Conservation (phyloP, 208 protist species). For the Phytomonas sp. region DNA sequence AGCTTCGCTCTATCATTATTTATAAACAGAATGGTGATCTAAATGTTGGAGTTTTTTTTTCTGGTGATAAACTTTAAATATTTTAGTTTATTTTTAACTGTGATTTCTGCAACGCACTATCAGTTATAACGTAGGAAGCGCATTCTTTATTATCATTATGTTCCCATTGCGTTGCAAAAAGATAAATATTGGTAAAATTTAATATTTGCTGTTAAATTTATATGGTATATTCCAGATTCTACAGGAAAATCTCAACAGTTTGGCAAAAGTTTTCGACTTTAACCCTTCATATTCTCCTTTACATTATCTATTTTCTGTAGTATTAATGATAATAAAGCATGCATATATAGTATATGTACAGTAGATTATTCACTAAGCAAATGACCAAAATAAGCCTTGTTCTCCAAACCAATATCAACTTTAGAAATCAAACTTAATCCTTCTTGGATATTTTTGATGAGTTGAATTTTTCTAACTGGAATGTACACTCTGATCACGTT, state of each 20-base stretch:
- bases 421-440: not conserved
- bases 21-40: not conserved
- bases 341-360: not conserved
- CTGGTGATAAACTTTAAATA: not conserved
- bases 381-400: not conserved
- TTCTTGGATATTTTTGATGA: not conserved
- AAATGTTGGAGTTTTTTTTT: not conserved
- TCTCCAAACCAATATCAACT: not conserved
- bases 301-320: not conserved
- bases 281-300: conserved; percentile 5
- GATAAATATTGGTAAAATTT: not conserved
- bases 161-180: not conserved
- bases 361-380: conserved; percentile 9
- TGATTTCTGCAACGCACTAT: not conserved
- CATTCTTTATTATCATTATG: not conserved
- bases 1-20: not conserved
- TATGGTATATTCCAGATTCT: not conserved
- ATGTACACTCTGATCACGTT: not conserved
- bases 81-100: not conserved
- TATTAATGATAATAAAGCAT: conserved; percentile 12
- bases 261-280: conserved; percentile 3
- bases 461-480: not conserved
- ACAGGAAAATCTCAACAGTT: not conserved
- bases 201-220: conserved; percentile 3
- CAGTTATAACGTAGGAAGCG: not conserved